A percentile compares a stretch with the other conserved stretches of the same genome.
phyloP scores from a whole-genome alignment of 2,329 filamentous ascomycete genomes.

The Hypoxylon sp. region DNA sequence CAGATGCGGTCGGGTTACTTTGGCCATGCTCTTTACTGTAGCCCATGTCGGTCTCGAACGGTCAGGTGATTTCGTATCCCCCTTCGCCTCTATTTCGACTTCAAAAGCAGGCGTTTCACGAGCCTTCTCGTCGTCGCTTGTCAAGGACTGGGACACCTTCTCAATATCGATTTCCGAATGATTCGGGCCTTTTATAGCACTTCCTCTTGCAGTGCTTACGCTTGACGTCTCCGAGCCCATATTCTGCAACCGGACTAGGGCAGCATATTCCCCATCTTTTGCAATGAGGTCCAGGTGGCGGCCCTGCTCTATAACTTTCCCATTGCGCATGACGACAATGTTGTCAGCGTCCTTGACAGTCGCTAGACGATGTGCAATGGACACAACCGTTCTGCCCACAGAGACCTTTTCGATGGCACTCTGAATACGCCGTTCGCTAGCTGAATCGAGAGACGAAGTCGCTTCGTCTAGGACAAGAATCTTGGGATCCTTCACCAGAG shows the following conservation, averaged over 20 bases:
- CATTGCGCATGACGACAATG: constrained; percentile 74
- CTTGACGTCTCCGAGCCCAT: constrained; percentile 54
- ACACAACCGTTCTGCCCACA: constrained; percentile 69
- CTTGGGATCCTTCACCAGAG: constrained; percentile 60
- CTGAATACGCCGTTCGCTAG: constrained; percentile 62
- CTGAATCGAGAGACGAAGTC: constrained; percentile 64
- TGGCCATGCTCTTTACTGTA: constrained; percentile 56
- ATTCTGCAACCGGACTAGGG: constrained; percentile 51
- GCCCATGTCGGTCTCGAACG: constrained; percentile 51
- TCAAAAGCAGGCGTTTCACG: constrained; percentile 22
- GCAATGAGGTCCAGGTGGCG: constrained; percentile 70
- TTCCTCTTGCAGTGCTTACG: constrained; percentile 49
- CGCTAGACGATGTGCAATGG: constrained; percentile 73
- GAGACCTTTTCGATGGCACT: constrained; percentile 53
- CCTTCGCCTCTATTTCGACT: constrained; percentile 30
- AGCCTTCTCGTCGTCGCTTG: constrained; percentile 36
- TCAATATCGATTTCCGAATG: constrained; percentile 56
- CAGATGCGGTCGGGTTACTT: constrained; percentile 57
- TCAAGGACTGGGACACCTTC: constrained; percentile 48
- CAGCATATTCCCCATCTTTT: constrained; percentile 51
- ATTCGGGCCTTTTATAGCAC: constrained; percentile 47
- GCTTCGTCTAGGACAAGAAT: constrained; percentile 65
- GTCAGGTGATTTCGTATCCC: constrained; percentile 24
- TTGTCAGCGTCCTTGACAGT: constrained; percentile 73
- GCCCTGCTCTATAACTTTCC: constrained; percentile 71